Base-by-base conservation (phyloP, 768 basidiomycete species). In the Tephrocybe sp. region DNA sequence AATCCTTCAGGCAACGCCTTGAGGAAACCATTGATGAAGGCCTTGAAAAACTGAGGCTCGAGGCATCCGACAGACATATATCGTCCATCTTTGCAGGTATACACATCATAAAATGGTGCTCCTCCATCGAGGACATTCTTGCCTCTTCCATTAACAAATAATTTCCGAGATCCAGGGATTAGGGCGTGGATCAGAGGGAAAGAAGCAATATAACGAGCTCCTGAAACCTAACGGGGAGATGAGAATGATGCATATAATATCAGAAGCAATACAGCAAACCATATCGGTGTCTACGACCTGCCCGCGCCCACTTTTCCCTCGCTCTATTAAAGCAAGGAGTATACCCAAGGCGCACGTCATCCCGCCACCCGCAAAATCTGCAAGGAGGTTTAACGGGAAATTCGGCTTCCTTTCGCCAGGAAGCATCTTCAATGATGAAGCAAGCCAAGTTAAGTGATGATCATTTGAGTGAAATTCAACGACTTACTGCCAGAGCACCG, bases 311-410 rank as follows among this genome's bases (percentile, higher is more conserved):
- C 77, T 89, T 53, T 66, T 77, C 23, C 68, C 71, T 40, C 89
- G 79, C 56, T 90, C 86, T 26, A 90, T 61, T 11, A 93, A 70
- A 0, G 91, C 90, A 6, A 91, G 73, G 10, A 93, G 74, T 45
- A 92, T 83, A 4, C 90, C 88, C 21, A 82, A 65, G 0, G 78
- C 87, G 54, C 86, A 90, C 54, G 81, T 77, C 24, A 90, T 64
- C 6, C 90, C 89, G 4, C 90, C 90, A 2, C 89, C 90, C 1
- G 86, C 91, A 65, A 93, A 92, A 61, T 92, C 91, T 10, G 84
- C 89, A 4, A 93, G 73, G 12, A 92, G 62, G 59, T 93, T 93
- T 36, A 88, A 65, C 7, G 90, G 91, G 51, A 86, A 87, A 30
- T 66, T 68, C 0, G 90, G 90, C 57, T 84, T 86, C 10, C 79